phyloP scores from a whole-genome alignment of 1,284 basidiomycete species.

The Sanguinoderma infundibulare region DNA sequence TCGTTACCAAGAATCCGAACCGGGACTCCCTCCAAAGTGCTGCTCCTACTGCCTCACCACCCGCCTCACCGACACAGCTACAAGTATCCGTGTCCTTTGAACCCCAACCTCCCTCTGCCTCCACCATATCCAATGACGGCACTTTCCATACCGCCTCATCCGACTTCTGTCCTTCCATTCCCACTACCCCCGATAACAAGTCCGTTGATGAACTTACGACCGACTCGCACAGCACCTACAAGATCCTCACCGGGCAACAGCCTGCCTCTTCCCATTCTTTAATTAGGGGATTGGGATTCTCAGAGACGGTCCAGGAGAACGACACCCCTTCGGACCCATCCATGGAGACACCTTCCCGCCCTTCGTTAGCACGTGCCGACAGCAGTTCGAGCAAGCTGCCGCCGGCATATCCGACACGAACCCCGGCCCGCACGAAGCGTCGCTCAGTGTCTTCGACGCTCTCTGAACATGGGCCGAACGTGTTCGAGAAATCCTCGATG shows the following conservation, averaged over 20 bases:
- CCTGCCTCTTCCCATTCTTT: constrained; percentile 1
- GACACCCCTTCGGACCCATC: constrained; percentile 22
- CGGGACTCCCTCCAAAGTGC: constrained; percentile 31
- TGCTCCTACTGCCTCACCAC: constrained; percentile 33
- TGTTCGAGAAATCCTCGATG: constrained; percentile 49
- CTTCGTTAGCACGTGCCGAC: constrained; percentile 27
- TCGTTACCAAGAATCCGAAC: constrained; percentile 26
- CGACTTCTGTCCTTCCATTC: constrained; percentile 54
- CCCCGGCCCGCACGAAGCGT: constrained; percentile 93
- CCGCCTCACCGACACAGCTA: constrained; percentile 28
- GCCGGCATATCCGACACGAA: constrained; percentile 72
- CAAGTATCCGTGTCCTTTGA: constrained; percentile 33
- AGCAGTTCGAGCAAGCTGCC: constrained; percentile 47
- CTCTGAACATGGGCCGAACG: constrained; percentile 60
- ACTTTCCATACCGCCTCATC: constrained; percentile 60
- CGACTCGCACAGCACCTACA: constrained; percentile 43
- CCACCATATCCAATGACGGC: constrained; percentile 53
- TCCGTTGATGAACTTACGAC: constrained; percentile 3
- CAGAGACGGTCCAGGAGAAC: constrained; percentile 55
- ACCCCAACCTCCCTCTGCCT: constrained; percentile 43
- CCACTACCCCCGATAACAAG: constrained; percentile 57
- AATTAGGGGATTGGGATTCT: constrained; percentile 26
- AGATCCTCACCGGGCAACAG: constrained; percentile 25
- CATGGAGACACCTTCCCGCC: constrained; percentile 25
- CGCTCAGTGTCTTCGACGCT: constrained; percentile 88